Base-by-base conservation (phyloP, 345 rosid species). In the Combretum micranthum region DNA sequence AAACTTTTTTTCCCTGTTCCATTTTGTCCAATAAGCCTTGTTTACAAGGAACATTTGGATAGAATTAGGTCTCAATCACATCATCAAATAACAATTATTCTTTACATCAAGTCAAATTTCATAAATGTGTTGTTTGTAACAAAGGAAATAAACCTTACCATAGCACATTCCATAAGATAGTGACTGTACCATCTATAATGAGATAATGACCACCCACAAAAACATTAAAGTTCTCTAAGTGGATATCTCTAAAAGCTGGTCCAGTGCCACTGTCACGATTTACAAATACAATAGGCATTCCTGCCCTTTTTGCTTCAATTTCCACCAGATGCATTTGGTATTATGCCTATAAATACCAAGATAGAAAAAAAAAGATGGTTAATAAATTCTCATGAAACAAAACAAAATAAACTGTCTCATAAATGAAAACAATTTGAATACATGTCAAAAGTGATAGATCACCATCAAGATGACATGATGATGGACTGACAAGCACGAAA, bases 171-270 rank as follows among this genome's bases (percentile, higher is more conserved):
- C 99, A 56, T 77, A 87, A 61, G 99, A 83, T 60, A 93, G 96
- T 0, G 57, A 93, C 69, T 2, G 85, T 50, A 60, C 94, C 99
- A 67, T 89, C 99, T 0, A 93, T 90, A 55, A 93, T 87, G 17
- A 93, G 91, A 79, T 89, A 97, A 25, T 96, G 99, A 60, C 97
- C 99, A 56, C 97, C 97, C 58, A 93, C 96, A 61, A 97, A 89
- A 62, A 93, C 72, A 68, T 65, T 89, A 62, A 93, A 89, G 68
- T 87, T 89, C 72, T 93, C 96, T 91, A 93, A 77, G 62, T 87
- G 96, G 58, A 93, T 82, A 75, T 89, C 97, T 82, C 88, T 87
- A 57, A 93, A 71, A 65, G 76, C 66, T 5, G 90, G 70, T 68
- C 99, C 98, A 64, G 86, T 78, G 44, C 74, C 66, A 75, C 56